Base-by-base conservation (phyloP, 495 filamentous ascomycete species). In the Daldinia bambusicola region DNA sequence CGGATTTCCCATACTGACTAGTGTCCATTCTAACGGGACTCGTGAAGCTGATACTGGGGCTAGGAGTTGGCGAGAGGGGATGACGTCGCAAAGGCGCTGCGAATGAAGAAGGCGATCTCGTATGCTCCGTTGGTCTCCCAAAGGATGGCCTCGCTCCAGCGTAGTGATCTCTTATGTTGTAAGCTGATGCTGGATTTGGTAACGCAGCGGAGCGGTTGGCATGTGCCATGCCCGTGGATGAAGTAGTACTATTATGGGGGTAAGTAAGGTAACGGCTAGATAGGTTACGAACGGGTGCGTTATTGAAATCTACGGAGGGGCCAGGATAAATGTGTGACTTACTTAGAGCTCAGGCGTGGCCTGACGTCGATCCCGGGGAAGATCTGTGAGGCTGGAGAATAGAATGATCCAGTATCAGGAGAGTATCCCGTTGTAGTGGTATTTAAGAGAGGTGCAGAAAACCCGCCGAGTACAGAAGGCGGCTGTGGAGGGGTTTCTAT, bases 171-270 rank as follows among this genome's bases (percentile, higher is more conserved):
- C 85, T 82, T 53, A 81, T 72, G 70, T 71, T 84, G 63, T 83
- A 78, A 58, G 74, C 77, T 73, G 80, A 78, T 65, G 75, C 77
- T 74, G 80, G 83, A 71, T 83, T 83, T 68, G 85, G 83, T 69
- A 86, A 66, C 62, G 80, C 75, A 74, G 83, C 76, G 69, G 84
- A 78, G 72, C 84, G 84, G 74, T 80, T 81, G 78, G 81, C 80
- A 79, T 85, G 84, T 82, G 84, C 83, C 83, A 87, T 85, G 72
- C 83, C 83, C 81, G 84, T 77, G 67, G 83, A 78, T 63, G 82
- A 75, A 52, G 78, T 83, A 73, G 75, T 85, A 81, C 78, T 82
- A 74, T 69, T 78, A 75, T 69, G 70, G 69, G 67, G 75, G 80
- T 84, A 76, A 84, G 82, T 75, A 76, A 55, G 63, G 72, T 59